Percentiles rank a stretch among this genome's conserved stretches.
phyloP scores from a whole-genome alignment of 352 stramenopile species.

The Globisporangium cystogenes region DNA sequence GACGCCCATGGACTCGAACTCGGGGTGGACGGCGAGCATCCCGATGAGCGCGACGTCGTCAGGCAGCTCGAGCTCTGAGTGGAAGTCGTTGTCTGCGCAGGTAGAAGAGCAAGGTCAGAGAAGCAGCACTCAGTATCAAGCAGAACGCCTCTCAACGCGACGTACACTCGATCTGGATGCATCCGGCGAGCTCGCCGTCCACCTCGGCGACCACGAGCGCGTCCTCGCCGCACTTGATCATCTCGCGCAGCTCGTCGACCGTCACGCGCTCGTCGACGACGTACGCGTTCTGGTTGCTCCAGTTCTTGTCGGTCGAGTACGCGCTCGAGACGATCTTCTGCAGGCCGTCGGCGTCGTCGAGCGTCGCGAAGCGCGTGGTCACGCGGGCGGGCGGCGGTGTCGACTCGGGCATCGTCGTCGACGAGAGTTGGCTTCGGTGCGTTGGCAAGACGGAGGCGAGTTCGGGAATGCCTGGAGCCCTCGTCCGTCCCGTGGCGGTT shows the following conservation, averaged over 20 bases:
- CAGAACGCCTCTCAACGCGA: neutral
- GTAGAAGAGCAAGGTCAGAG: neutral
- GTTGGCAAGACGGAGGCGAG: too few species aligned
- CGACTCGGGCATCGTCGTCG: too few species aligned
- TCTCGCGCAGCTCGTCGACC: conserved; percentile 1
- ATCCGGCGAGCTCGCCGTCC: conserved; percentile 3
- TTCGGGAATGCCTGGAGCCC: too few species aligned
- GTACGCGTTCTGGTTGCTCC: conserved; percentile 2
- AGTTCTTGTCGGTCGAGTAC: conserved; percentile 3
- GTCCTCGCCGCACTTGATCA: conserved; percentile 2
- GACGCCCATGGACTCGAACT: conserved; percentile 8
- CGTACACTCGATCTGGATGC: conserved; percentile 12
- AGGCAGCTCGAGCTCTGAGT: neutral
- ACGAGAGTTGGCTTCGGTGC: too few species aligned
- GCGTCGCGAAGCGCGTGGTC: neutral
- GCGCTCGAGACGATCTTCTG: neutral
- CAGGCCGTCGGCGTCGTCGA: conserved; percentile 1
- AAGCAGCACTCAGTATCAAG: neutral
- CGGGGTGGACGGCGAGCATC: conserved; percentile 6
- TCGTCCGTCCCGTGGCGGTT: too few species aligned
- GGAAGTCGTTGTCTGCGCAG: neutral
- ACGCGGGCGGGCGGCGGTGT: neutral
- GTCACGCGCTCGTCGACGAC: conserved; percentile 5
- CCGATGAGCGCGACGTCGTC: conserved; percentile 4
- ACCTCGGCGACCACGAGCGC: conserved; percentile 8